These are phyloP conservation scores for Ascobolus immersus DNA, from an alignment of 495 filamentous ascomycete species.

Conservation along the genomic window DNA sequence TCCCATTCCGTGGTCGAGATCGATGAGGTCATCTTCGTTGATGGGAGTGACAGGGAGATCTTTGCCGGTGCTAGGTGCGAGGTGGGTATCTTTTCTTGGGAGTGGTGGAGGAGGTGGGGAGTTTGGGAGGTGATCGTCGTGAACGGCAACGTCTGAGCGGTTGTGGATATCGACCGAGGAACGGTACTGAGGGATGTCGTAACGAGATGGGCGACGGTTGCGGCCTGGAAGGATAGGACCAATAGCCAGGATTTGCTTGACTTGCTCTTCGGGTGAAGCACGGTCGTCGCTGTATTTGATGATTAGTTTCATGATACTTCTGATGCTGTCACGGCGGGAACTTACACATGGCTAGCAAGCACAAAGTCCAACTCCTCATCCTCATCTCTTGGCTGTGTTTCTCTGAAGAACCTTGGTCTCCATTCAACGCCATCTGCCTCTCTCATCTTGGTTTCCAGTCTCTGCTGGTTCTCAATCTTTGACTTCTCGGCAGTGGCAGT, in stretches of 20 bases:
- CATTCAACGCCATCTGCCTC: constrained; percentile 65
- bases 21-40: no score
- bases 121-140: no score
- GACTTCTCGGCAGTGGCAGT: constrained; percentile 85
- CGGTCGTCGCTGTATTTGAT: constrained; percentile 24
- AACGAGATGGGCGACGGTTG: constrained; percentile 11
- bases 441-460: constrained; percentile 64
- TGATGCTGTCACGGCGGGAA: constrained; percentile 2
- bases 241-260: constrained; percentile 63
- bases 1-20: no score
- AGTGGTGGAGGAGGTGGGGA: no score
- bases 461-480: constrained; percentile 73
- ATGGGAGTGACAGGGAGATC: no score
- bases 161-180: no score
- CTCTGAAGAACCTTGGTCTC: constrained; percentile 63
- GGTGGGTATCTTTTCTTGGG: no score
- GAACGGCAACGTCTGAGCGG: no score
- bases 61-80: no score
- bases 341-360: constrained; percentile 68
- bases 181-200: constrained; percentile 15
- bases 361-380: constrained; percentile 85
- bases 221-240: constrained; percentile 55
- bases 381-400: constrained; percentile 48
- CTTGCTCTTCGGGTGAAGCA: constrained; percentile 42
- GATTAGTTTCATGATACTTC: neutral